These are phyloP conservation scores for Heimioporus sp. DNA, from an alignment of 768 basidiomycete species.

Conservation along the genomic window DNA sequence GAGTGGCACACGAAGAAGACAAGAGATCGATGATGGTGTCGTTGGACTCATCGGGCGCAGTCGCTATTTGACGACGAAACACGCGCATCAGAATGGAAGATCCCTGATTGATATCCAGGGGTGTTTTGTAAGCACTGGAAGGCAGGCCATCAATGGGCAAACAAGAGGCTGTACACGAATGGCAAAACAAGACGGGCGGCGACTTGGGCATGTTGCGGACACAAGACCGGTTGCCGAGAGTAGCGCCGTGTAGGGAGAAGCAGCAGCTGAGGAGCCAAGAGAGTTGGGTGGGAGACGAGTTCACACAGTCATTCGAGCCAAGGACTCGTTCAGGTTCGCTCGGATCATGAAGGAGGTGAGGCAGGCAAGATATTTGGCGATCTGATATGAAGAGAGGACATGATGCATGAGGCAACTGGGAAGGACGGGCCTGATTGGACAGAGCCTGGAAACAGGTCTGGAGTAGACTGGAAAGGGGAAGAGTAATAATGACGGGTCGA, in stretches of 20 bases:
- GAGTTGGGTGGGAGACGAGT: slow-evolving; percentile 10
- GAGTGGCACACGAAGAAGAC: slow-evolving; percentile 7
- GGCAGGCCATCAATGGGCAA: slow-evolving; percentile 15
- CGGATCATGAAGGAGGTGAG: slow-evolving; percentile 32
- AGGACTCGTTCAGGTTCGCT: slow-evolving; percentile 6
- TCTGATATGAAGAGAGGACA: slow-evolving; percentile 30
- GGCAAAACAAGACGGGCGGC: slow-evolving; percentile 11
- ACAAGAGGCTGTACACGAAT: slow-evolving; percentile 23
- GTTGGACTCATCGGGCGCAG: slow-evolving; percentile 30
- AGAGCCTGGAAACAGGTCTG: not conserved
- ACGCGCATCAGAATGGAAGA: slow-evolving; percentile 39
- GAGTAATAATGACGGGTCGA: not conserved
- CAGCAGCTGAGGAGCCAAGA: not conserved
- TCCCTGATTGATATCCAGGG: slow-evolving; percentile 21
- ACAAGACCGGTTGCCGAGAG: slow-evolving; percentile 3
- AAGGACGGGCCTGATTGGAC: not conserved
- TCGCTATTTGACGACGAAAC: slow-evolving; percentile 29
- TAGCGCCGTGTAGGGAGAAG: not conserved
- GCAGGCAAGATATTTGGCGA: slow-evolving; percentile 25
- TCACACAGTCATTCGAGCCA: slow-evolving; percentile 26
- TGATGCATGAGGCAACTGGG: slow-evolving; percentile 27
- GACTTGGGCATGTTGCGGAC: slow-evolving; percentile 10
- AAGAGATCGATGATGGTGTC: slow-evolving; percentile 11
- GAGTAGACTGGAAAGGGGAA: not conserved
- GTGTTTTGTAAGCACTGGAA: slow-evolving; percentile 17